Evolutionary conservation across 192 early-diverging fungal genomes (phyloP), one percentile per base, ranked within the genome.

Genomic region (Endogone sp.): DNA sequence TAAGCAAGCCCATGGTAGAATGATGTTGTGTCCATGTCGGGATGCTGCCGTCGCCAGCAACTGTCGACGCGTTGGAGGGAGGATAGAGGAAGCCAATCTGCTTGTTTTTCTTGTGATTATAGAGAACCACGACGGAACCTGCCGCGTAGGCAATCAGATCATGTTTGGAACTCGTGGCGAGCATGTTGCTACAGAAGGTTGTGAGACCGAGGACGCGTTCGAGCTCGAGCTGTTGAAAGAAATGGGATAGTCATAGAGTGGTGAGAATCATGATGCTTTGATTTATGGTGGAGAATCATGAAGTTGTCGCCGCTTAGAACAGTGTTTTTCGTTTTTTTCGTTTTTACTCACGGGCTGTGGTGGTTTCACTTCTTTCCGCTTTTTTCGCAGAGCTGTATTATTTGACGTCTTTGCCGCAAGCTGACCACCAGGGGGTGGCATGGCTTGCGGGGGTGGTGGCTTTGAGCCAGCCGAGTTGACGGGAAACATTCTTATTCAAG

Each of bases 61-160:
- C 29, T 24, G 31, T 74, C 0, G 24, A 31, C 37, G 55, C 20
- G 60, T 21, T 63, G 69, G 32, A 72, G 63, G 29, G 79, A 66
- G 57, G 77, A 63, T 75, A 82, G 63, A 89, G 70, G 64, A 90
- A 85, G 3, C 73, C 83, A 2, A 89, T 68, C 66, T 92, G 90
- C 62, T 85, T 85, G 68, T 92, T 84, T 29, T 77, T 79, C 49
- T 80, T 79, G 72, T 92, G 84, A 74, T 92, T 90, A 76, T 92
- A 94, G 26, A 93, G 73, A 22, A 92, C 86, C 21, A 93, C 79
- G 9, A 86, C 79, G 37, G 88, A 85, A 16, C 91, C 92, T 55
- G 92, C 92, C 0, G 90, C 85, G 75, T 92, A 93, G 11, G 91
- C 91, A 58, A 94, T 75, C 29, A 89, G 63, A 74, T 85, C 80